Evolutionary conservation across 768 basidiomycete species (phyloP).

Genomic region (Glaciozyma martinii): DNA sequence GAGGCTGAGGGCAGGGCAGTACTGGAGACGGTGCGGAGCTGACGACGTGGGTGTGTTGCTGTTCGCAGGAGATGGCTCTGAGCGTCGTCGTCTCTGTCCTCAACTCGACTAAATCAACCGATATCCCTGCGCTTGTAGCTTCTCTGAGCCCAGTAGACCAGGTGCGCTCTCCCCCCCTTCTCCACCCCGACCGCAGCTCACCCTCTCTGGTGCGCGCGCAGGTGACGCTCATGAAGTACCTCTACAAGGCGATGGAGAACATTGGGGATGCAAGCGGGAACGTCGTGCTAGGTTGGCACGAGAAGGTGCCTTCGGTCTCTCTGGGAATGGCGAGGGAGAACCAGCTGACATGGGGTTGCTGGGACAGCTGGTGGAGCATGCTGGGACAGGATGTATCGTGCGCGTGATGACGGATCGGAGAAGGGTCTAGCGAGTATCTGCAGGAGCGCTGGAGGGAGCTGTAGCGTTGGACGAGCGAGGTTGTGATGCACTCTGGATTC

Average conservation of each 20-base stretch:
- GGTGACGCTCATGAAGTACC: constrained; percentile 92
- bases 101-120: constrained; percentile 84
- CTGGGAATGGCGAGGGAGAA: not conserved
- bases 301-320: constrained; percentile 56
- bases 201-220: constrained; percentile 43
- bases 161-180: constrained; percentile 2
- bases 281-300: constrained; percentile 81
- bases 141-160: constrained; percentile 44
- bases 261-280: constrained; percentile 56
- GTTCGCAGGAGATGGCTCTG: constrained; percentile 60
- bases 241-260: constrained; percentile 90
- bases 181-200: not conserved
- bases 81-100: constrained; percentile 75
- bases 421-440: constrained; percentile 42
- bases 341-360: not conserved
- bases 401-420: constrained; percentile 66
- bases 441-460: too few relatives aligned
- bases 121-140: constrained; percentile 68
- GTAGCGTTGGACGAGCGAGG: too few relatives aligned
- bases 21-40: too few relatives aligned
- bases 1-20: not conserved
- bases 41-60: not conserved
- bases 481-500: too few relatives aligned
- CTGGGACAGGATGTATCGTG: constrained; percentile 91
- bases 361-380: constrained; percentile 74